phyloP scores from a whole-genome alignment of 2,329 filamentous ascomycete species.

The Zymoseptoria pseudotritici region DNA sequence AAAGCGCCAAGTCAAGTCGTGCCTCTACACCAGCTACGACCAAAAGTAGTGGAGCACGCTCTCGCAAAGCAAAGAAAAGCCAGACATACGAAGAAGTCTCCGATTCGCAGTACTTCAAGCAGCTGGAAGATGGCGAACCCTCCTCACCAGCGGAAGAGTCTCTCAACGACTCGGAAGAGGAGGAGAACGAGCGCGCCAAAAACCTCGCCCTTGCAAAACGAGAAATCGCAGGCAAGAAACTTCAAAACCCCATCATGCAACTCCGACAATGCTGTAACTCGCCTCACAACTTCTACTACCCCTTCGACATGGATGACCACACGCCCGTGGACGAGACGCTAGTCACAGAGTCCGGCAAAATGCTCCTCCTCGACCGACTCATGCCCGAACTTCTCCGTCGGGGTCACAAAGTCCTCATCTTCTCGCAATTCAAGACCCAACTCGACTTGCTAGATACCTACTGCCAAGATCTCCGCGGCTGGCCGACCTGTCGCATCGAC shows the following conservation, averaged over 20 bases:
- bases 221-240: conserved; percentile 82
- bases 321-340: conserved; percentile 67
- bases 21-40: conserved; percentile 63
- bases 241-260: conserved; percentile 90
- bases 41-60: conserved; percentile 41
- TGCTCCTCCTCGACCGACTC: conserved; percentile 84
- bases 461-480: conserved; percentile 65
- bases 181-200: conserved; percentile 58
- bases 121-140: conserved; percentile 55
- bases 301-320: conserved; percentile 58
- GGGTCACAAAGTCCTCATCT: conserved; percentile 87
- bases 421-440: conserved; percentile 93
- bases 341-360: conserved; percentile 85
- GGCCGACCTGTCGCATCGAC: conserved; percentile 84
- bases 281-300: conserved; percentile 94
- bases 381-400: conserved; percentile 65
- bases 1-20: conserved; percentile 68
- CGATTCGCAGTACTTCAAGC: conserved; percentile 76
- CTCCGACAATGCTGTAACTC: conserved; percentile 86
- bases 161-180: conserved; percentile 41
- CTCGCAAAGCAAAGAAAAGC: conserved; percentile 46
- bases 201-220: conserved; percentile 74
- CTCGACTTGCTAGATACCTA: conserved; percentile 88
- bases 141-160: conserved; percentile 36
- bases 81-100: conserved; percentile 63